A percentile compares a stretch with the other conserved stretches of the same genome.
Evolutionary conservation across 108 stramenopile genomes (phyloP).

Genomic region (Fistulifera pelliculosa): DNA sequence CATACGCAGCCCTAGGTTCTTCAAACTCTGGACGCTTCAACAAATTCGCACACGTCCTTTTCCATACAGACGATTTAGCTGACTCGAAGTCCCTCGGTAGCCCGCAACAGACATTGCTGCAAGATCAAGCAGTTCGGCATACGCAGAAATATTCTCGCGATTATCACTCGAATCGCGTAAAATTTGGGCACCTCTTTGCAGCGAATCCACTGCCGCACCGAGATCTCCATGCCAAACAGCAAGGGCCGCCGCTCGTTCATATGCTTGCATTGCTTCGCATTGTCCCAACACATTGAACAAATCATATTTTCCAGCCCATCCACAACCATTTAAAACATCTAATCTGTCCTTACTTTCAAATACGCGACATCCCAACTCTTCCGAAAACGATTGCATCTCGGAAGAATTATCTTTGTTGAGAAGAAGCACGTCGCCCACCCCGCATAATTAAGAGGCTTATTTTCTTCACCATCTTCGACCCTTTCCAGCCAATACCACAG

Average conservation of each 20-base stretch:
- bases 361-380: conserved; percentile 42
- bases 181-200: conserved; percentile 48
- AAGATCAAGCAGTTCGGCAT: conserved; percentile 60
- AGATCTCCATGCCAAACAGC: conserved; percentile 73
- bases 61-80: conserved; percentile 46
- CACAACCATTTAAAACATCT: conserved; percentile 47
- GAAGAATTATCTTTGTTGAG: conserved; percentile 7
- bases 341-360: conserved; percentile 53
- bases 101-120: conserved; percentile 78
- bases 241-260: conserved; percentile 66
- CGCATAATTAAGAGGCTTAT: conserved; percentile 57
- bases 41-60: conserved; percentile 51
- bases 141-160: conserved; percentile 12
- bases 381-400: conserved; percentile 35
- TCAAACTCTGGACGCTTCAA: conserved; percentile 27
- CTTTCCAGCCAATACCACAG: conserved; percentile 79
- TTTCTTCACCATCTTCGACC: conserved; percentile 26
- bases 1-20: conserved; percentile 34
- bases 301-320: conserved; percentile 52
- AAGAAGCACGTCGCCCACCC: conserved; percentile 42
- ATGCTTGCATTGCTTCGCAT: conserved; percentile 50
- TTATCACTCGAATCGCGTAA: not conserved
- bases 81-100: conserved; percentile 22
- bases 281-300: conserved; percentile 46
- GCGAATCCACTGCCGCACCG: conserved; percentile 51